Evolutionary conservation across 2,329 filamentous ascomycete species (phyloP).

Genomic region (Phoma sp.): DNA sequence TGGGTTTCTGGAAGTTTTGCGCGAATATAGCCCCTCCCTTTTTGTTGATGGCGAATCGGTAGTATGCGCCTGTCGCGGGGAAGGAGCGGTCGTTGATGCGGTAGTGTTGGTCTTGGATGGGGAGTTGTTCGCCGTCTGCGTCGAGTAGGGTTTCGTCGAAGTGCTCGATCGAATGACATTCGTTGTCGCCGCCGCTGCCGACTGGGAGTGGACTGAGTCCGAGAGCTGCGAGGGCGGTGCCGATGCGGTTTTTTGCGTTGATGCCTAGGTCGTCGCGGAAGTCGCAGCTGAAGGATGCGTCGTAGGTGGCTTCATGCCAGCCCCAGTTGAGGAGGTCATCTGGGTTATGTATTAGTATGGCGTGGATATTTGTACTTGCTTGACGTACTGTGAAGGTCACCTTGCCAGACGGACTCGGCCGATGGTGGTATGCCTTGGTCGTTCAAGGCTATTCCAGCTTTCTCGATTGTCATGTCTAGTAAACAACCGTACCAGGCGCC

Average conservation of each 20-base stretch:
- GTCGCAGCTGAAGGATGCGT: conserved; percentile 4
- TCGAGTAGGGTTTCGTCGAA: conserved; percentile 6
- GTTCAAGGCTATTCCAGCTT: not conserved
- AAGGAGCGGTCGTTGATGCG: conserved; percentile 10
- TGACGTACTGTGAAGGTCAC: not conserved
- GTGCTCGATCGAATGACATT: conserved; percentile 18
- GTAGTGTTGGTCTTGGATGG: no score
- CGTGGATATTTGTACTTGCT: not conserved
- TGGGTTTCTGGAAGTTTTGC: not conserved
- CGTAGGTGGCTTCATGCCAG: conserved; percentile 9
- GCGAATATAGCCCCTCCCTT: conserved; percentile 8
- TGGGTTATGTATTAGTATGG: not conserved
- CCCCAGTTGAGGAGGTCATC: conserved; percentile 18
- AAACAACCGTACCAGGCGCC: not conserved
- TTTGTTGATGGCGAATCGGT: conserved; percentile 16
- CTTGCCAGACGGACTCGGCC: not conserved
- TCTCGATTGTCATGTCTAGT: not conserved
- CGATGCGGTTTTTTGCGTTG: not conserved
- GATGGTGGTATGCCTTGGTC: not conserved
- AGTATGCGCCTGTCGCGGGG: conserved; percentile 4
- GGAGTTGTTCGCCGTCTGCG: not conserved
- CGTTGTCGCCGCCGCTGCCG: conserved; percentile 13
- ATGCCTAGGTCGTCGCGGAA: not conserved
- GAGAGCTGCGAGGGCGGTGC: conserved; percentile 2
- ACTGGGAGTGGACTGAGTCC: conserved; percentile 5